Evolutionary conservation across 208 protist species (phyloP), one percentile per base, ranked within the genome.

Genomic region (Leishmania braziliensis): DNA sequence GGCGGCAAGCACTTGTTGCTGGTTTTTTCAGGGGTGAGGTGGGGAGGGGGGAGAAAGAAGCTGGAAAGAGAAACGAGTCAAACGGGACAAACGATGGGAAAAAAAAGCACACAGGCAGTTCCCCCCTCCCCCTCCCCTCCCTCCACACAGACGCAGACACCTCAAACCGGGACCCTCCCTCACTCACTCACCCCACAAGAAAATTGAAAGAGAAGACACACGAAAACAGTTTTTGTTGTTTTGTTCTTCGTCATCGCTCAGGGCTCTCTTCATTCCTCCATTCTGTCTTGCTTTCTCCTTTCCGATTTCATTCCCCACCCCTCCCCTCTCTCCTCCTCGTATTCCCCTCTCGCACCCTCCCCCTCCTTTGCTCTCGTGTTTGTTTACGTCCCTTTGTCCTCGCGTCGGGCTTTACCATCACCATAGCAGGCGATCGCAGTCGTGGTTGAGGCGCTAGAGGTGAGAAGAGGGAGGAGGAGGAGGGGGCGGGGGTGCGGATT

Each of bases 381-480:
- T 65, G n/a, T n/a, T 65, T 29, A 18, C 8, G 23, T 65, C n/a
- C 23, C 20, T n/a, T 16, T 48, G 12, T 20, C 6, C 29, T 39
- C 29, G 63, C 36, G 63, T 36, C 29, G 12, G 16, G 23, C 5
- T 69, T 29, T 69, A 20, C 20, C 20, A 63, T 26, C 58, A 63
- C 23, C 58, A 63, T 63, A 26, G 58, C 26, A 33, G 58, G 43
- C 9, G 20, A 63, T 63, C 66, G 39, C 26, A 71, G 66, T 50
- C 8, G 33, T 71, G 66, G 12, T 16, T 70, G 66, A 26, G 2
- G 58, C 29, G n/a, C 23, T 63, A 51, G 73, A 79, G 18, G 80
- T 66, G 74, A 50, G 77, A 54, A 77, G 70, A 78, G 73, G 77
- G 79, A 51, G 43, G n/a, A 56, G 10, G 33, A 75, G 39, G 46